Evolutionary conservation across 1,284 basidiomycete species (phyloP).

Genomic region (Boletus sp.): DNA sequence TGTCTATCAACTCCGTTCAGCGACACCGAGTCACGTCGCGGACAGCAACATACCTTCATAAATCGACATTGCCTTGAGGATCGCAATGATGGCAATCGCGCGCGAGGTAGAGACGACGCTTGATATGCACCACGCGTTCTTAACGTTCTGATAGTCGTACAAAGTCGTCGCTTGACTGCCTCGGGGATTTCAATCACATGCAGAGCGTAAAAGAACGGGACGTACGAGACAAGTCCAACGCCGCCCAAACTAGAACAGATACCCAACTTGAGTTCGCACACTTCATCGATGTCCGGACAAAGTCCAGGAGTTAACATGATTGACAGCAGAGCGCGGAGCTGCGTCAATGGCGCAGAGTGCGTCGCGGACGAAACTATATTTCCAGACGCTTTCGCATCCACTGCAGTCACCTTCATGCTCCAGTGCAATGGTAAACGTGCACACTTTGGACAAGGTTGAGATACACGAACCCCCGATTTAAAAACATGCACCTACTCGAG

Average conservation of each 20-base stretch:
- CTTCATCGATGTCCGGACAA: conserved; percentile 62
- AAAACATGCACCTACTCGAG: conserved; percentile 26
- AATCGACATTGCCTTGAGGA: conserved; percentile 72
- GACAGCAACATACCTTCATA: conserved; percentile 60
- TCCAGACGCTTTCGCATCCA: conserved; percentile 53
- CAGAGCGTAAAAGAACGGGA: neutral
- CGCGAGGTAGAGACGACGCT: conserved; percentile 67
- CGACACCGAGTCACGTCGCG: neutral
- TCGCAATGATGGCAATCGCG: conserved; percentile 65
- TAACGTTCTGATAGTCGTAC: conserved; percentile 44
- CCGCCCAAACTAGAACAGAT: conserved; percentile 41
- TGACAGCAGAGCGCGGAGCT: conserved; percentile 52
- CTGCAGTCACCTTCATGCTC: conserved; percentile 50
- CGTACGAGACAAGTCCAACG: conserved; percentile 58
- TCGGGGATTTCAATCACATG: conserved; percentile 7
- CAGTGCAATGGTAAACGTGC: conserved; percentile 50
- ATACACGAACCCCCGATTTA: neutral
- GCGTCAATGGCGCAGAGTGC: conserved; percentile 46
- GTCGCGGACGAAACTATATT: conserved; percentile 41
- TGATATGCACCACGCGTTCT: conserved; percentile 72
- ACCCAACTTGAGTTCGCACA: conserved; percentile 58
- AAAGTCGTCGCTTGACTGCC: conserved; percentile 45
- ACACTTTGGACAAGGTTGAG: conserved; percentile 35
- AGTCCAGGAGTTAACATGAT: conserved; percentile 55
- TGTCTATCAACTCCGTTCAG: conserved; percentile 49